Evolutionary conservation across 192 early-diverging fungal species (phyloP), one percentile per base, ranked within the genome.

Genomic region (Funneliformis geosporum): DNA sequence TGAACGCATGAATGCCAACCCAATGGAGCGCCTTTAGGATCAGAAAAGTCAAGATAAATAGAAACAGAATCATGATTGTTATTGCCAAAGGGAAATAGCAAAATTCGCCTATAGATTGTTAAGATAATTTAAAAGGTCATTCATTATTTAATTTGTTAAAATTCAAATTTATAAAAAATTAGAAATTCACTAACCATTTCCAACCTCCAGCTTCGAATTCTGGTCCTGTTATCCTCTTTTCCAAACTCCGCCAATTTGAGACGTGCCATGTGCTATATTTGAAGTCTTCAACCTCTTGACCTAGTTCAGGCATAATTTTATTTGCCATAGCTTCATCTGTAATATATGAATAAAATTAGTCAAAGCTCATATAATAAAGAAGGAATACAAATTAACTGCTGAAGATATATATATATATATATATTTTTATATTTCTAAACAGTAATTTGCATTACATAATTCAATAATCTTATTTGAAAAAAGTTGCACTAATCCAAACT

Each of bases 31-130:
- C 79, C 83, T 42, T 86, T 89, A 18, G 90, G 92, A 74, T 96
- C 93, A 43, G 94, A 87, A 81, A 89, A 92, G 76, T 99, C 96
- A 21, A 99, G 80, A 83, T 96, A 99, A 60, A 96, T 86, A 11
- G 96, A 95, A 46, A 95, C 82, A 1, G 79, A 84, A 44, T 97
- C 94, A 0, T 46, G 65, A 28, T 80, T 84, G 44, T 90, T 88
- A 86, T 98, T 98, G 42, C 98, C 98, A 42, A 85, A 89, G 40
- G 96, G 96, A 82, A 98, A 99, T 33, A 98, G 80, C 2, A 98
- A 86, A 11, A 99, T 86, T 75, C 91, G 86, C 97, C 97, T 95
- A 80, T 50, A 27, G 4, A 55, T 33, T 33, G 33, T 33, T 33
- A 33, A 33, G 33, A 33, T 33, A 33, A 33, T 33, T 33, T 18